Evolutionary conservation across 805 yeast species (phyloP), one percentile per base, ranked within the genome.

Genomic region (Candida namnaoensis): DNA sequence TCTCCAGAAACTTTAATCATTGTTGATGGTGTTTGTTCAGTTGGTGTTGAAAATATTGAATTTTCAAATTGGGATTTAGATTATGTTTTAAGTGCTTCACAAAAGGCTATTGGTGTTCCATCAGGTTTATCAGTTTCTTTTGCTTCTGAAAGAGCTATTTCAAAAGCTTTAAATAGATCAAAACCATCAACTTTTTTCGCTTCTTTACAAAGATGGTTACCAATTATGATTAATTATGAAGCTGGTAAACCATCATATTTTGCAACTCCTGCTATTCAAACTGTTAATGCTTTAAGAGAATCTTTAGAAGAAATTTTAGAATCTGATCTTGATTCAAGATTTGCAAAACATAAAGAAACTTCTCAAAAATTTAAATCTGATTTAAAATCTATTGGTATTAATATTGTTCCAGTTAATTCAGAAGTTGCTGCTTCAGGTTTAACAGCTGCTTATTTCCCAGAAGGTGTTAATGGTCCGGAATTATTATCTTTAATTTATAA

Each of bases 261-360:
- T 58, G 96, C 96, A n/a, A 91, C 97, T 7, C 97, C 96, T n/a
- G 84, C 97, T 0, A 82, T 86, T 37, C 96, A 88, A 66, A 73
- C 84, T 46, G 69, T 91, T 46, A 84, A 84, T 56, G 90, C 96
- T 13, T 72, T 88, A 53, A 78, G 78, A 59, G 83, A 74, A 5
- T 80, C 96, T 5, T 72, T 90, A 49, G 74, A 72, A 43, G 88
- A 85, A 59, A 80, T 88, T 48, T 64, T 87, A 44, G 65, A 72
- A 34, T 51, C 60, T 25, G 65, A 74, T 5, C 64, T 90, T 44
- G 80, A 75, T 44, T 64, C 62, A 41, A 73, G 95, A 59, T 71
- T 86, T 53, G 70, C 69, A 33, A 71, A 71, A 48, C 95, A 90
- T 60, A 72, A 66, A 32, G 60, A 66, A 44, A 79, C 75, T 23